Percentiles rank a stretch among this genome's conserved stretches.
phyloP scores from a whole-genome alignment of 768 basidiomycete species.

The Phanerochaete carnosa region DNA sequence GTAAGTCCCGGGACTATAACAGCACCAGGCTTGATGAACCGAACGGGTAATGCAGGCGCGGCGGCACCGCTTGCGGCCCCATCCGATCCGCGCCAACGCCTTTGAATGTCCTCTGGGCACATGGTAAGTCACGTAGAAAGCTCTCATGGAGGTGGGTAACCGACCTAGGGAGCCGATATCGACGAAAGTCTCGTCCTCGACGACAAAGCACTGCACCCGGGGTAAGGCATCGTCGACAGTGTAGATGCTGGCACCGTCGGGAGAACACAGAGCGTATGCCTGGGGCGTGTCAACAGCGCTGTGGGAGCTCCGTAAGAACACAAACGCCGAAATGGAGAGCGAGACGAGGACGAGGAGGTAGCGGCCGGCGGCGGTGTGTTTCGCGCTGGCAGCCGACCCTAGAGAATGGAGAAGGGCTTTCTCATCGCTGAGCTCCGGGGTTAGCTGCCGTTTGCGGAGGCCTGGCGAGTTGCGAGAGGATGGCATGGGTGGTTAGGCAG shows the following conservation, averaged over 20 bases:
- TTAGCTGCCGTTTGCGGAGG: constrained; percentile 20
- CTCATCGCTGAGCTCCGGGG: constrained; percentile 2
- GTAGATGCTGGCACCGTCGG: constrained; percentile 49
- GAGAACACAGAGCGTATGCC: constrained; percentile 66
- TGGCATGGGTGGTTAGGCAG: constrained; percentile 6
- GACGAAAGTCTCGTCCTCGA: constrained; percentile 46
- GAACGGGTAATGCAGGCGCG: constrained; percentile 24
- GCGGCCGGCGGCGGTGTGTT: not conserved
- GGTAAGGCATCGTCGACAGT: constrained; percentile 58
- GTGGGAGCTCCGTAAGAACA: constrained; percentile 9
- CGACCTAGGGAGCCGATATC: constrained; percentile 56
- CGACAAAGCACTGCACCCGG: constrained; percentile 60
- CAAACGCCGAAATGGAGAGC: constrained; percentile 17
- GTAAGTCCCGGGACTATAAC: constrained; percentile 71
- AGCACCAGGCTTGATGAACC: constrained; percentile 50
- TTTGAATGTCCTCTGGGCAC: constrained; percentile 38
- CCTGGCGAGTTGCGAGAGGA: constrained; percentile 10
- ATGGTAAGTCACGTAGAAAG: not conserved
- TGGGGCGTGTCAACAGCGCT: constrained; percentile 15
- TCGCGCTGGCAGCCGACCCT: not conserved
- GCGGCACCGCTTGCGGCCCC: constrained; percentile 17
- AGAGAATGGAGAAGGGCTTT: not conserved
- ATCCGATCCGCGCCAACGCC: constrained; percentile 32
- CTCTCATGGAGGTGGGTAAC: constrained; percentile 18
- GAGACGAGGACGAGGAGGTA: constrained; percentile 19